Evolutionary conservation across 331 rosid species (phyloP).

Genomic region (Cucumis variabilis): DNA sequence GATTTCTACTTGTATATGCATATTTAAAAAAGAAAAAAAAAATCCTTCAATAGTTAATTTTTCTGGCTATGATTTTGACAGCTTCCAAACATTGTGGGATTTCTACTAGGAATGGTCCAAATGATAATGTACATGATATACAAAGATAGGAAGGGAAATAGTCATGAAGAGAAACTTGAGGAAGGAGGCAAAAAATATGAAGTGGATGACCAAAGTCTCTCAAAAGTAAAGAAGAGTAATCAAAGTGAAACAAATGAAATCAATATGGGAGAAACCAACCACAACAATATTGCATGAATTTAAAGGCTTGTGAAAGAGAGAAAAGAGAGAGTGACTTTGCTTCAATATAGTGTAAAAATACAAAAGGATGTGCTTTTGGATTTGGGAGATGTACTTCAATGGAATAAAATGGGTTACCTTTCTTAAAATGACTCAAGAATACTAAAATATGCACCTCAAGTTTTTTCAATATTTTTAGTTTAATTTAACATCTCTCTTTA

Average conservation of each 20-base stretch:
- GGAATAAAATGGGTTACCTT: not conserved
- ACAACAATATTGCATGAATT: not conserved
- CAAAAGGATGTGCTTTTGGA: no score
- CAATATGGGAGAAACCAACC: not conserved
- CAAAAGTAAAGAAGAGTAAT: not conserved
- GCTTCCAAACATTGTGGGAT: slow-evolving; percentile 19
- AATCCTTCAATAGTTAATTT: no score
- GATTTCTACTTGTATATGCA: not conserved
- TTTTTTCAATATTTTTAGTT: no score
- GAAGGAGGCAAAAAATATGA: not conserved
- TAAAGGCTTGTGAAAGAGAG: not conserved
- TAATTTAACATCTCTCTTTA: no score
- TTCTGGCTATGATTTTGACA: not conserved
- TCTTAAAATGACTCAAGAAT: no score
- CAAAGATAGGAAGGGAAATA: slow-evolving; percentile 34
- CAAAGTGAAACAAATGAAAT: not conserved
- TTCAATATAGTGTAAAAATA: no score
- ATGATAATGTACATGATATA: slow-evolving; percentile 43
- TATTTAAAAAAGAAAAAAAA: not conserved
- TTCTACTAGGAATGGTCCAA: slow-evolving; percentile 30
- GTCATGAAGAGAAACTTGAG: not conserved
- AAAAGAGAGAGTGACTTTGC: no score
- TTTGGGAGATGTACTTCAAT: not conserved
- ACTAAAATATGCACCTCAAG: no score
- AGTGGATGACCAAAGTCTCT: not conserved